Percentiles rank a stretch among this genome's conserved stretches.
Conservation (phyloP, 164 flowering plant species). For the Tetracentron sinense region DNA sequence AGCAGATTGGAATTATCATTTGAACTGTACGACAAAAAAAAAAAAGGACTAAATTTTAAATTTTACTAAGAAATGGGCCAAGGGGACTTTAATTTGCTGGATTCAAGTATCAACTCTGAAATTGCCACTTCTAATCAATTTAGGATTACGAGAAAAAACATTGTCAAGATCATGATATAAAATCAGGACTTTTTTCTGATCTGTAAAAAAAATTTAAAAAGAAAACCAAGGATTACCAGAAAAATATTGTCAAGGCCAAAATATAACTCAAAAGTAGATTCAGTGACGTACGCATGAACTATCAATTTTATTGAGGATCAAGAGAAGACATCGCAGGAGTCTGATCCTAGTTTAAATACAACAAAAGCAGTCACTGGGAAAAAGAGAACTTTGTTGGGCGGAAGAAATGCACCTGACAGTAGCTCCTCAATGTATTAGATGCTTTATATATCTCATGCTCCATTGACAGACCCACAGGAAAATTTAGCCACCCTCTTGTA, state of each 20-base stretch:
- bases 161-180: background rate
- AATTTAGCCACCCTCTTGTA: slow-evolving; percentile 82
- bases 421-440: slow-evolving; percentile 59
- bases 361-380: background rate
- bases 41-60: background rate
- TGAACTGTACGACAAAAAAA: background rate
- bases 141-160: background rate
- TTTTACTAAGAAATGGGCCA: background rate
- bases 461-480: slow-evolving; percentile 88
- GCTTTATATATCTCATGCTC: slow-evolving; percentile 93
- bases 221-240: background rate
- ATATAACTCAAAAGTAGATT: background rate
- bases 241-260: background rate
- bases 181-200: too few species aligned
- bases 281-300: background rate
- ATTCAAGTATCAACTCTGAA: background rate
- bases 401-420: slow-evolving; percentile 54
- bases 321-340: background rate
- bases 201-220: too few species aligned
- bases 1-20: background rate
- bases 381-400: background rate
- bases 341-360: background rate
- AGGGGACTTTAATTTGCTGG: background rate
- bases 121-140: background rate
- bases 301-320: background rate